Conservation (phyloP, 768 basidiomycete genomes). For the Tricholoma flavovirens region DNA sequence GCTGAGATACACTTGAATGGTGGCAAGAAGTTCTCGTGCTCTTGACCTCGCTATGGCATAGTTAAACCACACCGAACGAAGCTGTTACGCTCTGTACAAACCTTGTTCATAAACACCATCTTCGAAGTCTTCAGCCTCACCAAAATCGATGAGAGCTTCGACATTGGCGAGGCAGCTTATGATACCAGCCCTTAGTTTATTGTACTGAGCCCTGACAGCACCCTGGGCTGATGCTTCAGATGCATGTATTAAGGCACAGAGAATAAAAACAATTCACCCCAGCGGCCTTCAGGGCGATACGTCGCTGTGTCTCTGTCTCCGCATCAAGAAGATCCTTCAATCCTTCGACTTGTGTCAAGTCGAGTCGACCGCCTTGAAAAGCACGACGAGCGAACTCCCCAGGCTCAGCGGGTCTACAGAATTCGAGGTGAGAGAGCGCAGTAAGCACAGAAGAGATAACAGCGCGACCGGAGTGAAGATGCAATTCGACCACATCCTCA, state of each 20-base stretch:
- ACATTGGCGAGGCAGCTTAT: conserved; percentile 71
- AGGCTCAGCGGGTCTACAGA: conserved; percentile 71
- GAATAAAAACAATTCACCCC: conserved; percentile 41
- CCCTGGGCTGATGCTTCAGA: conserved; percentile 44
- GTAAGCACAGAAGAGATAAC: conserved; percentile 65
- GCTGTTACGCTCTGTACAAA: conserved; percentile 19
- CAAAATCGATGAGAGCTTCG: conserved; percentile 91
- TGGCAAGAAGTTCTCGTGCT: conserved; percentile 41
- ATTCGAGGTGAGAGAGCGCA: conserved; percentile 55
- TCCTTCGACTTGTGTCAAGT: conserved; percentile 87
- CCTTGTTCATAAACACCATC: conserved; percentile 74
- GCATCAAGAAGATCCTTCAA: conserved; percentile 83
- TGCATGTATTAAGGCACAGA: neutral
- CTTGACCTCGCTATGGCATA: conserved; percentile 43
- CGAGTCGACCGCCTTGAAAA: conserved; percentile 73
- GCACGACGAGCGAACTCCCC: conserved; percentile 90
- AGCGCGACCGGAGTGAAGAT: conserved; percentile 83
- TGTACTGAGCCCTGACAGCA: conserved; percentile 49
- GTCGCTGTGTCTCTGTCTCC: conserved; percentile 79
- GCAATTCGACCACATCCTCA: conserved; percentile 77
- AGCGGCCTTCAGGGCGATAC: conserved; percentile 62
- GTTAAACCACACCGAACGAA: neutral
- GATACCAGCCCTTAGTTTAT: conserved; percentile 57
- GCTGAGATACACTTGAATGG: conserved; percentile 51
- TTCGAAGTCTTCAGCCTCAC: conserved; percentile 87